These are phyloP conservation scores for Pythium myriotylum DNA, from an alignment of 352 stramenopile species.

Conservation along the genomic window DNA sequence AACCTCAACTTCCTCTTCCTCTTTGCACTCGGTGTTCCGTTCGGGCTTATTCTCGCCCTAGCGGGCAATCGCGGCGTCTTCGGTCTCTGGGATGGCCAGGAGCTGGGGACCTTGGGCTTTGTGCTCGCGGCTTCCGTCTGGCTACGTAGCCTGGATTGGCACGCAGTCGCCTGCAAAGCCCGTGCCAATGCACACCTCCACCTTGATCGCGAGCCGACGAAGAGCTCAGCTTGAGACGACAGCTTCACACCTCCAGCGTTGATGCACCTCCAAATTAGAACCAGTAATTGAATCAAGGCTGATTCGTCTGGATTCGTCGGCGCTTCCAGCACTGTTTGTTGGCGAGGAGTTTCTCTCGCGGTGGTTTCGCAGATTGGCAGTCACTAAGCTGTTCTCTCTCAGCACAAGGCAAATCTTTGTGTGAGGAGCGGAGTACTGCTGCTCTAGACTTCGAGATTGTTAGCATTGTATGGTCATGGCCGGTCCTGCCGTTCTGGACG, in stretches of 20 bases:
- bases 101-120: slow-evolving; percentile 45
- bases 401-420: no score
- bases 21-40: slow-evolving; percentile 51
- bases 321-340: no score
- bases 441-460: not conserved
- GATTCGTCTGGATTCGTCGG: slow-evolving; percentile 9
- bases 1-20: slow-evolving; percentile 61
- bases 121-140: slow-evolving; percentile 43
- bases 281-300: no score
- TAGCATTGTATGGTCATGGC: not conserved
- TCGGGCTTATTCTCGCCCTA: slow-evolving; percentile 49
- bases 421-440: no score
- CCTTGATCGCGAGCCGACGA: slow-evolving; percentile 24
- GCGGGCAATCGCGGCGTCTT: slow-evolving; percentile 44
- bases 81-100: slow-evolving; percentile 62
- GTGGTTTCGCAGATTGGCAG: no score
- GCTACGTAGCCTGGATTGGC: slow-evolving; percentile 55
- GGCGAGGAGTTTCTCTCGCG: no score
- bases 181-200: slow-evolving; percentile 44
- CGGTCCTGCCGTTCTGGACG: not conserved
- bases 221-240: not conserved
- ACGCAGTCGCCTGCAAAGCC: slow-evolving; percentile 48
- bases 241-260: not conserved
- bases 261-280: not conserved
- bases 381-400: no score